Base-by-base conservation (phyloP, 2,329 filamentous ascomycete species). In the Sporothrix sp. region DNA sequence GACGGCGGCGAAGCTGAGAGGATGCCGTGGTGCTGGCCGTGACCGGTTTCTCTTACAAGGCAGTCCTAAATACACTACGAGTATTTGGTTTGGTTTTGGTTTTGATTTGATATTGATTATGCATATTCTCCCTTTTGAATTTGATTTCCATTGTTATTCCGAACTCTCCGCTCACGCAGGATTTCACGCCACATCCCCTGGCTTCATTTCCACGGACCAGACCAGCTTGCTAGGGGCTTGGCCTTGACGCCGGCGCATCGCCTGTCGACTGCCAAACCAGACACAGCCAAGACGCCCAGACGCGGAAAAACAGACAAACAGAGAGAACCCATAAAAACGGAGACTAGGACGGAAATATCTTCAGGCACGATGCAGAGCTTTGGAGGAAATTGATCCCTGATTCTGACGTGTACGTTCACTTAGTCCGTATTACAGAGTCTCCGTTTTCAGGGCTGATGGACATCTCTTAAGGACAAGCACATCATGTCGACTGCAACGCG, bases 131-230 rank as follows among this genome's bases (percentile, higher is more conserved):
- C 23, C 25, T 18, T n/a, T 23, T 13, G 13, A 18, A 39, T 13
- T 14, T 7, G 10, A 13, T 27, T 16, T 30, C 11, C 23, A 4
- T 30, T 30, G 13, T 14, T 39, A 9, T 39, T 11, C 20, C n/a
- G 7, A 18, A 14, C 14, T 30, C 18, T 42, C 28, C 21, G 28
- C 18, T n/a, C n/a, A n/a, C n/a, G n/a, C n/a, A 37, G 33, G 33
- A 28, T 39, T 39, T 16, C 36, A 48, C 40, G 36, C 46, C 46
- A 48, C 37, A 33, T 16, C 36, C 36, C 46, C 46, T 48, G 27
- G 37, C 7, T n/a, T 48, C 46, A 48, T 48, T 48, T 48, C 45
- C 43, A 21, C 23, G 11, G 6, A 16, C 7, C 32, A 35, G 16
- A 23, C 28, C 18, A 5, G 8, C 23, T 13, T 20, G 33, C 45